These are phyloP conservation scores for Ceratobasidium sp. DNA, from an alignment of 1,284 basidiomycete genomes.

Conservation along the genomic window DNA sequence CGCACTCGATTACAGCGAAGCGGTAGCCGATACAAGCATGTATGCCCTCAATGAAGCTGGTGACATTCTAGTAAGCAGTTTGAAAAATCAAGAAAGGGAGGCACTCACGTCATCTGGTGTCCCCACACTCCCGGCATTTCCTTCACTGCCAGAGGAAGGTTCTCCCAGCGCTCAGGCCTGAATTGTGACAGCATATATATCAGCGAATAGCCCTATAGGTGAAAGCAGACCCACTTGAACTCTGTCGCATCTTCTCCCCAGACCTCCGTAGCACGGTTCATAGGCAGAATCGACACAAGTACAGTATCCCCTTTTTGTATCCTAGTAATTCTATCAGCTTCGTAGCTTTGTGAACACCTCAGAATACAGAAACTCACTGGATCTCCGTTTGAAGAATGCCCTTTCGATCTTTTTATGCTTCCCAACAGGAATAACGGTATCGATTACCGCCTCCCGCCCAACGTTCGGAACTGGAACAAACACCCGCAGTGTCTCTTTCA, in stretches of 20 bases:
- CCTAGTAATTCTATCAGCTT: conserved; percentile 48
- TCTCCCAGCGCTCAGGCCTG: conserved; percentile 67
- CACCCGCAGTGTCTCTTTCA: conserved; percentile 52
- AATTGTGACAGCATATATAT: conserved; percentile 45
- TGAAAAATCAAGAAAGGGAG: conserved; percentile 48
- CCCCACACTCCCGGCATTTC: conserved; percentile 68
- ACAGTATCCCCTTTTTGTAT: conserved; percentile 60
- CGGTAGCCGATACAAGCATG: conserved; percentile 43
- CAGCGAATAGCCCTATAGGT: conserved; percentile 50
- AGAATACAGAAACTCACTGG: conserved; percentile 13
- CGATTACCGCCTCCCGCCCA: conserved; percentile 48
- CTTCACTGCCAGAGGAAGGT: conserved; percentile 58
- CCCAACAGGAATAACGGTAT: conserved; percentile 53
- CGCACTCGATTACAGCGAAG: conserved; percentile 43
- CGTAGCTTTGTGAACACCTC: not conserved
- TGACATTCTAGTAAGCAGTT: not conserved
- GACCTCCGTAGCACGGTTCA: conserved; percentile 61
- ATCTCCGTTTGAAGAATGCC: conserved; percentile 51
- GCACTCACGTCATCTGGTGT: conserved; percentile 63
- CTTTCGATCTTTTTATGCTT: conserved; percentile 56
- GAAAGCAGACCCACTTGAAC: conserved; percentile 50
- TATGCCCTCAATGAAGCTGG: conserved; percentile 25
- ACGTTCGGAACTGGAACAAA: conserved; percentile 48
- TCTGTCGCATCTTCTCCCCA: conserved; percentile 65
- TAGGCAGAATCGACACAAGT: conserved; percentile 61